Evolutionary conservation across 2,329 filamentous ascomycete genomes (phyloP).

Genomic region (Paecilomyces formosus): DNA sequence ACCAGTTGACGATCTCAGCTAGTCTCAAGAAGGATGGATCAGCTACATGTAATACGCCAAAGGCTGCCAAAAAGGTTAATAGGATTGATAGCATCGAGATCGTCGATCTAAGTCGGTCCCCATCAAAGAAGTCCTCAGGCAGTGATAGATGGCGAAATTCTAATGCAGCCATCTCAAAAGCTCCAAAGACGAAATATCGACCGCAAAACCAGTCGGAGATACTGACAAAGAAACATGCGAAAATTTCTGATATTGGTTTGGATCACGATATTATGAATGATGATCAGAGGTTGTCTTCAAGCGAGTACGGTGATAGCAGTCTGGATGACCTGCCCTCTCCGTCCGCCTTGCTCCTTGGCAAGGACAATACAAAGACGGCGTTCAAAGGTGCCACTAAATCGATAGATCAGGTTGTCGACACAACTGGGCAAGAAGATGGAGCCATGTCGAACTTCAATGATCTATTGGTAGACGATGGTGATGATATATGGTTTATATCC

Average conservation of each 20-base stretch:
- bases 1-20: conserved; percentile 20
- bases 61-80: background rate
- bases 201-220: conserved; percentile 2
- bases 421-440: background rate
- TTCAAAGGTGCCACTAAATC: background rate
- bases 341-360: conserved; percentile 17
- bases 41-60: conserved; percentile 8
- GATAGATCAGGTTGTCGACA: background rate
- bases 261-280: conserved; percentile 15
- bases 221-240: conserved; percentile 12
- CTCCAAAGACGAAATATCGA: background rate
- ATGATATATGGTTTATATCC: background rate
- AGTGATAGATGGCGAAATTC: background rate
- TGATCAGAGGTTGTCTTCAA: conserved; percentile 15
- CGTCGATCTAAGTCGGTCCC: conserved; percentile 4
- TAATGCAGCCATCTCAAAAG: background rate
- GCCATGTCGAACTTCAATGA: background rate
- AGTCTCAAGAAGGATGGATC: conserved; percentile 15
- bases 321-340: conserved; percentile 33
- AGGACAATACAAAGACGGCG: background rate
- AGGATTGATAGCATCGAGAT: conserved; percentile 4
- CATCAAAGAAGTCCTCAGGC: background rate
- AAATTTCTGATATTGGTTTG: conserved; percentile 13
- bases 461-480: background rate
- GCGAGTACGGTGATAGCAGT: conserved; percentile 24